phyloP scores from a whole-genome alignment of 352 stramenopile genomes.

The Aphanomyces invadans region DNA sequence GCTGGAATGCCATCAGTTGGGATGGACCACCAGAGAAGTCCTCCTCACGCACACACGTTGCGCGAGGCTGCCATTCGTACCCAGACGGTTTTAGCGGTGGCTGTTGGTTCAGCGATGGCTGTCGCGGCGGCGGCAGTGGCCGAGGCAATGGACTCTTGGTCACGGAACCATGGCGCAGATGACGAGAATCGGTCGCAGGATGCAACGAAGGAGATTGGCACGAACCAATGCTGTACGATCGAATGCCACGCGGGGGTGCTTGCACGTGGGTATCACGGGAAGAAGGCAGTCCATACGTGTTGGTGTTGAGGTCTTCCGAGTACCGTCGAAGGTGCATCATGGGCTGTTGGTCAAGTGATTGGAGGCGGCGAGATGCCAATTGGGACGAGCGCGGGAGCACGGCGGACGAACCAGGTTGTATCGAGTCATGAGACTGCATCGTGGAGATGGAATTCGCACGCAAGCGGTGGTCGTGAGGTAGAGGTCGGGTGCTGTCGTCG shows the following conservation, averaged over 20 bases:
- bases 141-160: background rate
- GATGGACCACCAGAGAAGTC: background rate
- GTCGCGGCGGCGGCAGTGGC: background rate
- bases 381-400: background rate
- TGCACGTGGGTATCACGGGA: too few species aligned
- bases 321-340: slow-evolving; percentile 13
- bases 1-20: background rate
- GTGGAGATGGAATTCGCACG: slow-evolving; percentile 22
- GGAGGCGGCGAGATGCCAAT: background rate
- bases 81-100: background rate
- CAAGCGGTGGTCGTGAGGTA: background rate
- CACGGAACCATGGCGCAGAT: background rate
- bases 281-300: too few species aligned
- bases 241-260: slow-evolving; percentile 17
- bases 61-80: background rate
- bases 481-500: background rate
- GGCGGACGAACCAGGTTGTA: background rate
- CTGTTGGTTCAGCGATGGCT: background rate
- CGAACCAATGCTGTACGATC: slow-evolving; percentile 21
- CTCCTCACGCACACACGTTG: background rate
- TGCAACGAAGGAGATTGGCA: slow-evolving; percentile 1
- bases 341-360: background rate
- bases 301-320: slow-evolving; percentile 18
- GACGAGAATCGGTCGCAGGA: background rate
- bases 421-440: slow-evolving; percentile 2